These are phyloP conservation scores for Daldinia bambusicola DNA, from an alignment of 495 filamentous ascomycete species.

Conservation along the genomic window DNA sequence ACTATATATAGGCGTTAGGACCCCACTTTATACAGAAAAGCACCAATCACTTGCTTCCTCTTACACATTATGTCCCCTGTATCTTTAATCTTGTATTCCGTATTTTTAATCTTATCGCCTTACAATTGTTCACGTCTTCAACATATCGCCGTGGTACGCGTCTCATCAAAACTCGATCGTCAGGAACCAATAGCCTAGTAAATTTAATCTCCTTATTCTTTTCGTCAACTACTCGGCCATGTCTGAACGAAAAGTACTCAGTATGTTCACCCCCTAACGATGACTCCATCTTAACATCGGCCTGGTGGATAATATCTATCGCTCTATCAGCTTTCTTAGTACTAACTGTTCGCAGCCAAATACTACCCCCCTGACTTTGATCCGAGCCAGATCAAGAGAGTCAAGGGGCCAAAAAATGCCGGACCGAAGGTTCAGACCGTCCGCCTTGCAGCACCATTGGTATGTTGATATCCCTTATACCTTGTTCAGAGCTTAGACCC, in stretches of 20 bases:
- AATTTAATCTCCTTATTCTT: not conserved
- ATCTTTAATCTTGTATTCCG: no score
- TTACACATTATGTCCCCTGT: not conserved
- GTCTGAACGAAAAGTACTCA: conserved; percentile 92
- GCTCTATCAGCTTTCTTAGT: conserved; percentile 1
- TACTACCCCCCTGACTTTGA: conserved; percentile 99
- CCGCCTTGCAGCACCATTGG: conserved; percentile 96
- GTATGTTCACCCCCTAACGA: conserved; percentile 36
- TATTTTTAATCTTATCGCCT: no score
- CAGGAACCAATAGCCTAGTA: not conserved
- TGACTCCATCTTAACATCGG: conserved; percentile 63
- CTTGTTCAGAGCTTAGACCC: not conserved
- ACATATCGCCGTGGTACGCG: conserved; percentile 4
- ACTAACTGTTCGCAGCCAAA: conserved; percentile 54
- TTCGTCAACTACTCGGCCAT: conserved; percentile 60
- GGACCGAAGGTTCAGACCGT: conserved; percentile 88
- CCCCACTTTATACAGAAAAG: not conserved
- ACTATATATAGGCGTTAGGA: conserved; percentile 25
- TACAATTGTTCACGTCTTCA: conserved; percentile 14
- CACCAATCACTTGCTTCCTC: not conserved
- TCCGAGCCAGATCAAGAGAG: conserved; percentile 78
- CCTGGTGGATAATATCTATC: conserved; percentile 15
- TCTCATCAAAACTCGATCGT: conserved; percentile 1
- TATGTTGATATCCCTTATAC: conserved; percentile 41
- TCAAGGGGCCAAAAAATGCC: conserved; percentile 70